Evolutionary conservation across 768 basidiomycete genomes (phyloP).

Genomic region (Hericium coralloides): DNA sequence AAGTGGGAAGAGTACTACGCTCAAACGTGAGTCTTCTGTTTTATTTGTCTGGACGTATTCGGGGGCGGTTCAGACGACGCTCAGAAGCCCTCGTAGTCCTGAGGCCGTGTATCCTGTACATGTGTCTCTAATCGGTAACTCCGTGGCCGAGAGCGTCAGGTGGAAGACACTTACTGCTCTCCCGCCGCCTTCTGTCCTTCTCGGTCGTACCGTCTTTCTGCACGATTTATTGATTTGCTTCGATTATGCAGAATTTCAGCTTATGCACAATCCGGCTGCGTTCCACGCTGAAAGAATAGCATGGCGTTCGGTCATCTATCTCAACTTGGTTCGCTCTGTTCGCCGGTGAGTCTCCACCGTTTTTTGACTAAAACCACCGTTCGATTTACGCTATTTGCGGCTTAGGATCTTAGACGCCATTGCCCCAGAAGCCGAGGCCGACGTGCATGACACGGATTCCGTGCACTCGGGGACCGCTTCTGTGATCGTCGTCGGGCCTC

Average conservation of each 20-base stretch:
- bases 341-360: constrained; percentile 41
- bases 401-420: constrained; percentile 67
- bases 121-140: too few relatives aligned
- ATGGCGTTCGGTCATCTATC: constrained; percentile 83
- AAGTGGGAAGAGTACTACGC: constrained; percentile 82
- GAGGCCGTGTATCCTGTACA: too few relatives aligned
- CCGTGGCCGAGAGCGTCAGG: too few relatives aligned
- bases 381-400: not conserved
- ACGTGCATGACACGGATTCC: constrained; percentile 34
- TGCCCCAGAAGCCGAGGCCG: constrained; percentile 50
- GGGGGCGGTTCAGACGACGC: not conserved
- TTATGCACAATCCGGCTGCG: constrained; percentile 66
- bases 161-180: not conserved
- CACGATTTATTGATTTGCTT: not conserved
- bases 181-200: not conserved
- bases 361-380: not conserved
- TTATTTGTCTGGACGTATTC: not conserved
- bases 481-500: constrained; percentile 33
- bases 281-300: constrained; percentile 77
- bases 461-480: constrained; percentile 34
- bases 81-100: too few relatives aligned
- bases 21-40: constrained; percentile 62
- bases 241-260: constrained; percentile 59
- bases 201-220: not conserved
- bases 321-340: constrained; percentile 78